A percentile compares a stretch with the other conserved stretches of the same genome.
phyloP scores from a whole-genome alignment of 2,329 filamentous ascomycete species.

The Fusarium miscanthi region DNA sequence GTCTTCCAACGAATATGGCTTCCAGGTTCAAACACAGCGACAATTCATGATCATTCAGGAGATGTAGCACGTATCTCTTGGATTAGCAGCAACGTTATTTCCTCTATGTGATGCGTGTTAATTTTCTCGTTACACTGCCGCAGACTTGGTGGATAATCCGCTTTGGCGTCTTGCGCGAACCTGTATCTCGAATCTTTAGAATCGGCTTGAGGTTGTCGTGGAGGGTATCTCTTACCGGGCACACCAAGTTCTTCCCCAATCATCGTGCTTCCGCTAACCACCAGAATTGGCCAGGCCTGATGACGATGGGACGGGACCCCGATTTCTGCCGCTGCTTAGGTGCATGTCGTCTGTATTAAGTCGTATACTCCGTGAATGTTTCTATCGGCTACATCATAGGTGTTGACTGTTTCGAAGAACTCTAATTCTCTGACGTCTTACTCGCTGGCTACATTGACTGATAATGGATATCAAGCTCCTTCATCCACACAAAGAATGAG shows the following conservation, averaged over 20 bases:
- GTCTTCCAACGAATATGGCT: conserved; percentile 1
- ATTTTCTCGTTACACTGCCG: neutral
- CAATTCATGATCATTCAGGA: neutral
- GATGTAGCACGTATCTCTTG: neutral
- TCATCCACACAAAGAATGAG: conserved; percentile 9
- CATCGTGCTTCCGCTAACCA: conserved; percentile 9
- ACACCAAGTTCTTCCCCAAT: conserved; percentile 7
- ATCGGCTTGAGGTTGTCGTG: neutral
- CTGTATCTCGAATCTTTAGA: neutral
- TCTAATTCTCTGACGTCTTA: conserved; percentile 7
- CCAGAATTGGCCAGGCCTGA: conserved; percentile 2
- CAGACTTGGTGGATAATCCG: neutral
- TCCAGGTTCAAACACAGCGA: neutral
- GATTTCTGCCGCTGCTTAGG: conserved; percentile 31
- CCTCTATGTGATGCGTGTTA: neutral
- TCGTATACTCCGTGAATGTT: conserved; percentile 9
- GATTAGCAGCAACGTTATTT: neutral
- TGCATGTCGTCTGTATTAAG: conserved; percentile 2
- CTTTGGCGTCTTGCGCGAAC: neutral
- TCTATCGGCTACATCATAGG: conserved; percentile 34
- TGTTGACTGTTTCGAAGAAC: conserved; percentile 31
- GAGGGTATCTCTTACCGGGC: neutral
- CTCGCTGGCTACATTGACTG: conserved; percentile 6
- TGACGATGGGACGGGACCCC: conserved; percentile 19
- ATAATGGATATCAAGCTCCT: neutral